Conservation (phyloP, 192 early-diverging fungal genomes). For the Coemansia javaensis region DNA sequence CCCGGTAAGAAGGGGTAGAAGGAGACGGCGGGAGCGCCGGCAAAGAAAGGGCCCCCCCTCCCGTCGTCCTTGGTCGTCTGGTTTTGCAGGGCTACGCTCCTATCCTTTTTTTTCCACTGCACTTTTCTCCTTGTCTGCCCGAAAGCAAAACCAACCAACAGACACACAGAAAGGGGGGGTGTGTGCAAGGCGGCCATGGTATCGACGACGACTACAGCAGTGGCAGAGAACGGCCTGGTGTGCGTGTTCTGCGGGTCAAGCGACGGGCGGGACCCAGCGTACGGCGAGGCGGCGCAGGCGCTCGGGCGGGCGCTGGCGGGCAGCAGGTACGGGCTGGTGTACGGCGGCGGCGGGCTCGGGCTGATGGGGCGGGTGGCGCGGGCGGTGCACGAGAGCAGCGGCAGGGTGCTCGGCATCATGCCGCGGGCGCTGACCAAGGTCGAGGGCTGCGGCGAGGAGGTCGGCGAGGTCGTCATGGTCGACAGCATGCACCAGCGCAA, state of each 20-base stretch:
- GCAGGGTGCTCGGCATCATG: slow-evolving; percentile 69
- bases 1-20: no score
- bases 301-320: slow-evolving; percentile 56
- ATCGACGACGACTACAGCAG: background rate
- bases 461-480: slow-evolving; percentile 59
- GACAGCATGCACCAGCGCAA: slow-evolving; percentile 85
- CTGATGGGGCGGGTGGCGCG: slow-evolving; percentile 83
- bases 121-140: no score
- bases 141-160: no score
- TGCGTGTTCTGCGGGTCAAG: slow-evolving; percentile 49
- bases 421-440: slow-evolving; percentile 58
- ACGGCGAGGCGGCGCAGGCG: slow-evolving; percentile 25
- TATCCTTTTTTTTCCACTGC: no score
- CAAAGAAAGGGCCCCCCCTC: no score
- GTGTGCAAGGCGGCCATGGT: no score
- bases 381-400: slow-evolving; percentile 55
- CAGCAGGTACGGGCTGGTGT: slow-evolving; percentile 60
- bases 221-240: slow-evolving; percentile 10
- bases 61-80: no score
- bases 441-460: slow-evolving; percentile 42
- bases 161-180: no score
- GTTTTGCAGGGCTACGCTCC: no score
- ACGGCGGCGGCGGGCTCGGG: slow-evolving; percentile 63
- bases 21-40: no score
- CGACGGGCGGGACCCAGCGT: slow-evolving; percentile 14